phyloP scores from a whole-genome alignment of 805 yeast genomes.

The Clavispora carvajalis region DNA sequence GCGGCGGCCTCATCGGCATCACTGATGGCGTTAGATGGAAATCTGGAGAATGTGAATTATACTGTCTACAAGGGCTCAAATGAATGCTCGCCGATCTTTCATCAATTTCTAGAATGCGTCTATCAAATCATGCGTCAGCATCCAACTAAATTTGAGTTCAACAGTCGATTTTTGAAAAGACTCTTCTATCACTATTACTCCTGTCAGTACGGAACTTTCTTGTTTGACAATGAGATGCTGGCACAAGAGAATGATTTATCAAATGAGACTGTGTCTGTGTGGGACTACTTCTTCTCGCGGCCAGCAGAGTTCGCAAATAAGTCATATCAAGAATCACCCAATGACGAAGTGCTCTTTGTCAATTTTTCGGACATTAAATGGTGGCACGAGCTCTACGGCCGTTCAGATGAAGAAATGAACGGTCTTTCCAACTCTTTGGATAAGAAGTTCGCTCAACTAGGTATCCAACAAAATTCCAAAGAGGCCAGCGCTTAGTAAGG shows the following conservation, averaged over 20 bases:
- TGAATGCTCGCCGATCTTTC: conserved; percentile 77
- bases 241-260: conserved; percentile 33
- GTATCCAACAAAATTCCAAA: conserved; percentile 2
- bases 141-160: conserved; percentile 76
- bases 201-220: conserved; percentile 91
- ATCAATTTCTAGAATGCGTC: conserved; percentile 87
- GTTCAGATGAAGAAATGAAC: conserved; percentile 55
- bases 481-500: background rate
- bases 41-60: conserved; percentile 14
- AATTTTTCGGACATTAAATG: conserved; percentile 61
- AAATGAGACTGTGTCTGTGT: conserved; percentile 65
- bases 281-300: conserved; percentile 90
- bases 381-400: conserved; percentile 87
- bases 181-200: conserved; percentile 84
- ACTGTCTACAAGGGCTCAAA: conserved; percentile 33
- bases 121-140: conserved; percentile 71
- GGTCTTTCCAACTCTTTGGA: conserved; percentile 30
- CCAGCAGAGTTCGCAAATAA: conserved; percentile 61
- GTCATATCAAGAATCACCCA: conserved; percentile 26
- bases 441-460: conserved; percentile 33
- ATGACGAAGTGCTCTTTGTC: conserved; percentile 49
- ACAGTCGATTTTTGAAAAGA: conserved; percentile 80
- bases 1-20: conserved; percentile 18
- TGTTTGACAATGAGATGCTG: conserved; percentile 71
- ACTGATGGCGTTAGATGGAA: conserved; percentile 4